Conservation (phyloP, 78 protist genomes). For the Planoprotostelium fungivorum region DNA sequence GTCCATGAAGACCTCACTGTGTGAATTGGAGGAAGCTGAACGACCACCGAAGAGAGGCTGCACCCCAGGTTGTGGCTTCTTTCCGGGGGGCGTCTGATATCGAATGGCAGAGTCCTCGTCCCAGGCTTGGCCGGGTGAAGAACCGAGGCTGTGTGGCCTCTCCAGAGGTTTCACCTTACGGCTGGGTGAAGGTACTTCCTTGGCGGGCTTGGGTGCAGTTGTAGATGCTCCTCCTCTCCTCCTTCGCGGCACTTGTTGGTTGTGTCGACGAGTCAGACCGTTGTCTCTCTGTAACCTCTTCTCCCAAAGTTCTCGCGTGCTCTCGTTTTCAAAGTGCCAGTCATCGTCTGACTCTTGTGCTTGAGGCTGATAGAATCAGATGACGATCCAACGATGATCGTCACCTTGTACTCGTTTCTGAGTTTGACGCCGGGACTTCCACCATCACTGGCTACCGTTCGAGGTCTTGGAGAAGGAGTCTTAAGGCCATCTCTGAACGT, state of each 20-base stretch:
- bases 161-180: neutral
- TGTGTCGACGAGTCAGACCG: neutral
- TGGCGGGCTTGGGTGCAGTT: neutral
- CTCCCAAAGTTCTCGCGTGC: neutral
- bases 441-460: neutral
- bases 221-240: neutral
- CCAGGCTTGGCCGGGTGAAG: neutral
- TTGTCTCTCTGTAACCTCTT: neutral
- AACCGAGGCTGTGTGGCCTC: neutral
- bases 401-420: neutral
- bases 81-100: neutral
- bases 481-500: neutral
- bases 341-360: neutral
- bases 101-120: neutral
- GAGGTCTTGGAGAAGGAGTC: neutral
- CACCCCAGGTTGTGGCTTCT: neutral
- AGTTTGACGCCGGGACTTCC: neutral
- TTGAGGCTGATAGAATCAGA: too few species aligned
- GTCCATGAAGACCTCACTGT: neutral
- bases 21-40: neutral
- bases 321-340: neutral
- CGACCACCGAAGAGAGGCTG: neutral
- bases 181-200: neutral
- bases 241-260: neutral
- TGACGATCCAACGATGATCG: neutral